These are phyloP conservation scores for Dryas integrifolia DNA, from an alignment of 331 rosid genomes.

Conservation along the genomic window DNA sequence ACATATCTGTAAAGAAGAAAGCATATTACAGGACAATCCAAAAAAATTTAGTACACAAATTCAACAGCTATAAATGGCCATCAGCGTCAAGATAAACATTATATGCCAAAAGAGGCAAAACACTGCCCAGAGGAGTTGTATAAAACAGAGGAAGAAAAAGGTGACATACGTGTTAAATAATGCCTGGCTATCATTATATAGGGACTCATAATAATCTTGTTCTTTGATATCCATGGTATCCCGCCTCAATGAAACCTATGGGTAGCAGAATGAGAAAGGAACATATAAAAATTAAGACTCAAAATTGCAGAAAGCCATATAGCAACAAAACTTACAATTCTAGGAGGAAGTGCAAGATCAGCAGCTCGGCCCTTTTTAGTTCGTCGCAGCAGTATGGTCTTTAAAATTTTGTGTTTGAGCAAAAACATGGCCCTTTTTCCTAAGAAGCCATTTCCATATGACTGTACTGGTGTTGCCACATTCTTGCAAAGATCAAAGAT, in stretches of 20 bases:
- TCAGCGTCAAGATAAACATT: neutral
- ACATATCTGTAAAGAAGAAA: constrained; percentile 53
- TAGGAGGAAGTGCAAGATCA: constrained; percentile 93
- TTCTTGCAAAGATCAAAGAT: constrained; percentile 45
- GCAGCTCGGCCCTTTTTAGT: constrained; percentile 89
- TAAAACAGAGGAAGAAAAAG: constrained; percentile 17
- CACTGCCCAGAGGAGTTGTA: neutral
- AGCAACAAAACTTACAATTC: constrained; percentile 63
- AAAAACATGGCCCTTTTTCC: constrained; percentile 78
- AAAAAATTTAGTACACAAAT: neutral
- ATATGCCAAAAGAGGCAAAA: neutral
- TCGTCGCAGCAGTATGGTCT: constrained; percentile 69
- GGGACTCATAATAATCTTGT: constrained; percentile 79
- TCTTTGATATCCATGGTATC: constrained; percentile 74
- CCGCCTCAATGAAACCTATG: constrained; percentile 73
- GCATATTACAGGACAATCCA: neutral
- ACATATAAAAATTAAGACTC: constrained; percentile 13
- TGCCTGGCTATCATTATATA: constrained; percentile 81
- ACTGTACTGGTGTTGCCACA: constrained; percentile 69
- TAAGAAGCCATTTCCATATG: constrained; percentile 19
- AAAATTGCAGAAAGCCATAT: constrained; percentile 16
- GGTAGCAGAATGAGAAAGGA: constrained; percentile 3
- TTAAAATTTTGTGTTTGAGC: constrained; percentile 70
- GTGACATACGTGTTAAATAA: constrained; percentile 70
- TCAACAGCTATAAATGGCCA: neutral